Conservation (phyloP, 768 basidiomycete species). For the Termitomyces sp. region DNA sequence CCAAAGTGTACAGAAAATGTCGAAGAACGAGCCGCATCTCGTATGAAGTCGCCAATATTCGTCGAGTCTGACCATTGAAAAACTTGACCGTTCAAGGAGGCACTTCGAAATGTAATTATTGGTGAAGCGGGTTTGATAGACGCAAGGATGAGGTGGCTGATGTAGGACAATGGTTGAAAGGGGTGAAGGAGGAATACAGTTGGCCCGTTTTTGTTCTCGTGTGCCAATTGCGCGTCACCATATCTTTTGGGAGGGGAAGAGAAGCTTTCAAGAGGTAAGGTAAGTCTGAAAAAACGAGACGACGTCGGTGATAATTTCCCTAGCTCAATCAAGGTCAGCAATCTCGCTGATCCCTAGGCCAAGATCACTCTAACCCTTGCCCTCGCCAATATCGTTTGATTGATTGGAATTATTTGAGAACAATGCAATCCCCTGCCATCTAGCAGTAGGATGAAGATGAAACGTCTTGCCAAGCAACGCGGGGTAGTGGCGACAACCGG, state of each 20-base stretch:
- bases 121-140: slow-evolving; percentile 35
- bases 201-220: slow-evolving; percentile 26
- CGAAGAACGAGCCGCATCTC: slow-evolving; percentile 54
- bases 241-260: slow-evolving; percentile 12
- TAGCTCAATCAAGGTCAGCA: slow-evolving; percentile 15
- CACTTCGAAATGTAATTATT: slow-evolving; percentile 45
- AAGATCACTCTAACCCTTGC: slow-evolving; percentile 31
- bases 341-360: not conserved
- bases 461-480: not conserved
- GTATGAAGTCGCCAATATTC: slow-evolving; percentile 65
- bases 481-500: not conserved
- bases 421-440: not conserved
- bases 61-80: slow-evolving; percentile 33
- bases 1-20: slow-evolving; percentile 51
- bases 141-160: slow-evolving; percentile 53
- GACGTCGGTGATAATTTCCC: slow-evolving; percentile 63
- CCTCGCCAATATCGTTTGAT: slow-evolving; percentile 27
- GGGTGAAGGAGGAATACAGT: slow-evolving; percentile 67
- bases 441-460: not conserved
- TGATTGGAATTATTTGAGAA: not conserved
- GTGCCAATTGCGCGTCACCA: slow-evolving; percentile 6
- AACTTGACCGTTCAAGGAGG: slow-evolving; percentile 27
- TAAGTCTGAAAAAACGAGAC: slow-evolving; percentile 65
- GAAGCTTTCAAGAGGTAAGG: slow-evolving; percentile 46
- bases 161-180: slow-evolving; percentile 66